These are phyloP conservation scores for Apiospora pterosperma DNA, from an alignment of 2,329 filamentous ascomycete genomes.

Conservation along the genomic window DNA sequence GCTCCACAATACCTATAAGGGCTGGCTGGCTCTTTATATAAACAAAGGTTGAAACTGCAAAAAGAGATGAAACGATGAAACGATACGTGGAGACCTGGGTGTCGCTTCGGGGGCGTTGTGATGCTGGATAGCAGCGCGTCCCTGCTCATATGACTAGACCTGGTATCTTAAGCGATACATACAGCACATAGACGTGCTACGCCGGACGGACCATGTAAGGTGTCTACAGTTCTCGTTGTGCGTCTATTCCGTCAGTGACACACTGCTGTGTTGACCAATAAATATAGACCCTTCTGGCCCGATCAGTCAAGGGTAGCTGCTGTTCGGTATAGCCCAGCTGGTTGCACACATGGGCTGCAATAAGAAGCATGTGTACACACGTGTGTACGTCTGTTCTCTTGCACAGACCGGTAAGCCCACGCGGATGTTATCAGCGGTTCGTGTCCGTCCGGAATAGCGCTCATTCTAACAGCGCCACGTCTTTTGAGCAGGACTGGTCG, in stretches of 20 bases:
- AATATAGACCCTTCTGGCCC: too few relatives aligned
- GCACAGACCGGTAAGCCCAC: too few relatives aligned
- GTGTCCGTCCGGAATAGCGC: neutral
- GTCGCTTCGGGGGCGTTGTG: neutral
- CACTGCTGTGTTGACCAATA: too few relatives aligned
- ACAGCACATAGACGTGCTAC: too few relatives aligned
- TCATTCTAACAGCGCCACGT: neutral
- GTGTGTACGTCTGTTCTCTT: too few relatives aligned
- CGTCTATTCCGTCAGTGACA: too few relatives aligned
- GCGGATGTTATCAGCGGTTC: neutral
- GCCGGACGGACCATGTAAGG: too few relatives aligned
- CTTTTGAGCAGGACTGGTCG: neutral
- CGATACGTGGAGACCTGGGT: neutral
- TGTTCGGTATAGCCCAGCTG: too few relatives aligned
- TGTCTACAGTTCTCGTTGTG: too few relatives aligned
- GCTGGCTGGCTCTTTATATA: neutral
- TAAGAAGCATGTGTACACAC: too few relatives aligned
- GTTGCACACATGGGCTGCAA: too few relatives aligned
- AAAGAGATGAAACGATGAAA: neutral
- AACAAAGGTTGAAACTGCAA: neutral
- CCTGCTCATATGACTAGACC: neutral
- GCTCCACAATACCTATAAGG: neutral
- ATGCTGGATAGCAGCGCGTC: neutral
- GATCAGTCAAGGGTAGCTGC: too few relatives aligned
- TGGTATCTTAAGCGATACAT: neutral